Conservation (phyloP, 2,329 filamentous ascomycete species). For the Arthrocladium fulminans region DNA sequence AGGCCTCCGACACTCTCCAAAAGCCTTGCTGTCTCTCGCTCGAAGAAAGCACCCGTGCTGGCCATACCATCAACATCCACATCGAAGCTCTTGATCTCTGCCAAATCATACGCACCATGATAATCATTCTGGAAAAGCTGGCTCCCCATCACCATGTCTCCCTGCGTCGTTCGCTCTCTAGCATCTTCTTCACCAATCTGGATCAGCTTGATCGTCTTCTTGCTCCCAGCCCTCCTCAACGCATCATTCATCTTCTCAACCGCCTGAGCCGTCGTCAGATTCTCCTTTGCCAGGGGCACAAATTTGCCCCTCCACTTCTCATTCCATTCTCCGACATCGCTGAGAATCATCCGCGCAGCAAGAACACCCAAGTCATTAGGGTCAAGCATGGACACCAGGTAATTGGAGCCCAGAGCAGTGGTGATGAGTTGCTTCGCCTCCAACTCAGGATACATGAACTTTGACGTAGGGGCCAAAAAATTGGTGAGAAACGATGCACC, state of each 20-base stretch:
- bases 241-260: conserved; percentile 9
- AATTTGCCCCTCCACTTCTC: neutral
- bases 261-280: neutral
- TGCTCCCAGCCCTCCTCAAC: neutral
- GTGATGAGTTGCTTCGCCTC: conserved; percentile 3
- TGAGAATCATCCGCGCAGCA: neutral
- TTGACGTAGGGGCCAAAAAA: conserved; percentile 3
- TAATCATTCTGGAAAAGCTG: conserved; percentile 10
- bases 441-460: conserved; percentile 11
- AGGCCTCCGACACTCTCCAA: conserved; percentile 1
- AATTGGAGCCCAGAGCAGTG: neutral
- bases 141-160: conserved; percentile 5
- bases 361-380: conserved; percentile 10
- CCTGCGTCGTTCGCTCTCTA: neutral
- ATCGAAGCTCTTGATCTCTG: conserved; percentile 7
- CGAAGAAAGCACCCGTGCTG: conserved; percentile 8
- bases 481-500: conserved; percentile 8
- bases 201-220: conserved; percentile 9
- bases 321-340: neutral
- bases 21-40: conserved; percentile 2
- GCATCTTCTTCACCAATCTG: conserved; percentile 6
- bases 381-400: conserved; percentile 7
- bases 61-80: conserved; percentile 7
- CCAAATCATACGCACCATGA: conserved; percentile 2
- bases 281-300: neutral